Evolutionary conservation across 495 filamentous ascomycete species (phyloP), one percentile per base, ranked within the genome.

Genomic region (Pyrenopolyporus hunteri): DNA sequence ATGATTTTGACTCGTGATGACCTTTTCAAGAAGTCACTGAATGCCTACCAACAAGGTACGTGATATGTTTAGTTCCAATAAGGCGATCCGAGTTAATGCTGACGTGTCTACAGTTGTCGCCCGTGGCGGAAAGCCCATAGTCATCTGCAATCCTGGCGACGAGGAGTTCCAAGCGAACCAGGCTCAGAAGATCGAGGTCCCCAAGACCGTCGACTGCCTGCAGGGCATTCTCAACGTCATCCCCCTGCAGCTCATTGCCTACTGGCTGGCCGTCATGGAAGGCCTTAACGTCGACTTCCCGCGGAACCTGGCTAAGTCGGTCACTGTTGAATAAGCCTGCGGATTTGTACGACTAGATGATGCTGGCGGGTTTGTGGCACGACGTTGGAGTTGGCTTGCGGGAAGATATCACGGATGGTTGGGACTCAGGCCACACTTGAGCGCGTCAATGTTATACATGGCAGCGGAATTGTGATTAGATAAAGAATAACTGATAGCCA

Each of bases 141-240:
- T 98, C 49, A 98, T 98, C 72, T 98, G 94, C 87, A 97, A 98
- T 78, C 78, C 86, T 31, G 79, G 84, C 60, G 94, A 98, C 71
- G 83, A 87, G 59, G 94, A 98, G 78, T 98, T 98, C 80, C 84
- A 87, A 46, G 73, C 85, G 39, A 89, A 87, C 57, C 87, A 88
- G 74, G 93, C 92, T 42, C 91, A 96, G 80, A 96, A 92, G 84
- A 97, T 98, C 67, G 93, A 96, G 78, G 89, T 98, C 59, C 94
- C 94, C 52, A 88, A 89, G 82, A 98, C 94, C 11, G 92, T 97
- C 29, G 94, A 98, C 74, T 89, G 87, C 70, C 84, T 98, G 35
- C 94, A 98, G 80, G 94, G 94, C 67, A 86, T 98, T 66, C 82
- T 98, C 52, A 98, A 98, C 73, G 95, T 98, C 66, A 96, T 98